Evolutionary conservation across 2,329 filamentous ascomycete species (phyloP).

Genomic region (Alternaria infectoria): DNA sequence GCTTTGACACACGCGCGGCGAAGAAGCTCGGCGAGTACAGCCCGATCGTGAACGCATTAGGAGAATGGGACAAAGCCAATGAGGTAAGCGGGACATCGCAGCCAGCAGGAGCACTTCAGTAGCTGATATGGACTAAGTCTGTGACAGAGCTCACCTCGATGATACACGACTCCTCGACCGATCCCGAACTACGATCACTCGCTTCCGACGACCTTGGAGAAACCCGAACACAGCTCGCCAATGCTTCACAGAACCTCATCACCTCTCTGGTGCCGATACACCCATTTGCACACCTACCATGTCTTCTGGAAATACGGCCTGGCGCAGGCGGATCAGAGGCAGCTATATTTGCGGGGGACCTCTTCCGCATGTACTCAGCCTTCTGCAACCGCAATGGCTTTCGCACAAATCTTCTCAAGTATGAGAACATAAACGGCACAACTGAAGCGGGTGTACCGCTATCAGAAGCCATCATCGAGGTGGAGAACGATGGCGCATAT

Average conservation of each 20-base stretch:
- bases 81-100: conserved; percentile 52
- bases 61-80: conserved; percentile 64
- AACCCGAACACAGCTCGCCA: conserved; percentile 67
- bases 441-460: conserved; percentile 70
- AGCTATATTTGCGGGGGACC: conserved; percentile 83
- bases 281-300: conserved; percentile 87
- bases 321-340: conserved; percentile 93
- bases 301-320: conserved; percentile 88
- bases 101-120: background rate
- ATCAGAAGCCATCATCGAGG: conserved; percentile 85
- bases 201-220: conserved; percentile 73
- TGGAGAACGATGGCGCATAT: conserved; percentile 79
- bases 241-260: conserved; percentile 72
- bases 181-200: conserved; percentile 64
- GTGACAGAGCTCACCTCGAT: conserved; percentile 75
- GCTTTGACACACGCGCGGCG: conserved; percentile 63
- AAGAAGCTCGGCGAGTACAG: conserved; percentile 65
- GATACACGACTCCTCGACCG: conserved; percentile 69
- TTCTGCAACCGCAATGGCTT: conserved; percentile 76
- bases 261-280: conserved; percentile 83
- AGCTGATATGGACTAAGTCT: conserved; percentile 50
- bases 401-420: conserved; percentile 74
- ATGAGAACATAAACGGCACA: conserved; percentile 74
- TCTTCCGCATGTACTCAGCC: conserved; percentile 87
- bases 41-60: conserved; percentile 58